A percentile compares a stretch with the other conserved stretches of the same genome.
phyloP scores from a whole-genome alignment of 129 eudicot genomes.

The Flaveria trinervia region DNA sequence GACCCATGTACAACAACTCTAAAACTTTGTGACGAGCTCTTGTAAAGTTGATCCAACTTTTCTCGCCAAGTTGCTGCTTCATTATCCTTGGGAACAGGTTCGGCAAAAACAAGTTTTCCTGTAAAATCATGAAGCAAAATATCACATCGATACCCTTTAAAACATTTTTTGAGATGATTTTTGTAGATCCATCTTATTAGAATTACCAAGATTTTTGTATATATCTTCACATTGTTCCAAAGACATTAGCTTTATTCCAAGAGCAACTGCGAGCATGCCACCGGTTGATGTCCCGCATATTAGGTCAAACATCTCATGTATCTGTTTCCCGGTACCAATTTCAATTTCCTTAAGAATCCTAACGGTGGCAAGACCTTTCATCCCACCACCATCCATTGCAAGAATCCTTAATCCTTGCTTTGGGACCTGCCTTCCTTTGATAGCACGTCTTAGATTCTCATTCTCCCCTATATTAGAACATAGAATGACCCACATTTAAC shows the following conservation, averaged over 20 bases:
- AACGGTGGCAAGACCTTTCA: conserved; percentile 98
- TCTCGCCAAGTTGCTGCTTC: conserved; percentile 99
- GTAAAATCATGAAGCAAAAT: conserved; percentile 22
- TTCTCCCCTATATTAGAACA: conserved; percentile 71
- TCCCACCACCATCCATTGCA: conserved; percentile 99
- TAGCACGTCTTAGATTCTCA: conserved; percentile 90
- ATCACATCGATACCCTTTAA: neutral
- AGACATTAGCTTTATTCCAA: conserved; percentile 88
- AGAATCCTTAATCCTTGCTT: conserved; percentile 95
- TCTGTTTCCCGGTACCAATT: conserved; percentile 83
- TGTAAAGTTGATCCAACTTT: conserved; percentile 92
- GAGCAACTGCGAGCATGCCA: conserved; percentile 99
- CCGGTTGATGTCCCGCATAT: conserved; percentile 99
- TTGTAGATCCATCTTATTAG: neutral
- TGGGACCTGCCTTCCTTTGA: conserved; percentile 82
- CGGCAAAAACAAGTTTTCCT: conserved; percentile 99
- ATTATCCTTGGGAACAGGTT: conserved; percentile 92
- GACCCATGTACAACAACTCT: conserved; percentile 99
- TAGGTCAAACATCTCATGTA: conserved; percentile 98
- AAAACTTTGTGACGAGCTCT: conserved; percentile 97
- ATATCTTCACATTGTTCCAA: conserved; percentile 95
- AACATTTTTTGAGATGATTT: neutral
- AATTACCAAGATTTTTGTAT: conserved; percentile 92
- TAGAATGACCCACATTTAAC: conserved; percentile 16
- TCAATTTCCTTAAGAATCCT: conserved; percentile 90